phyloP scores from a whole-genome alignment of 306 rosid species.

The Acacia confusa region DNA sequence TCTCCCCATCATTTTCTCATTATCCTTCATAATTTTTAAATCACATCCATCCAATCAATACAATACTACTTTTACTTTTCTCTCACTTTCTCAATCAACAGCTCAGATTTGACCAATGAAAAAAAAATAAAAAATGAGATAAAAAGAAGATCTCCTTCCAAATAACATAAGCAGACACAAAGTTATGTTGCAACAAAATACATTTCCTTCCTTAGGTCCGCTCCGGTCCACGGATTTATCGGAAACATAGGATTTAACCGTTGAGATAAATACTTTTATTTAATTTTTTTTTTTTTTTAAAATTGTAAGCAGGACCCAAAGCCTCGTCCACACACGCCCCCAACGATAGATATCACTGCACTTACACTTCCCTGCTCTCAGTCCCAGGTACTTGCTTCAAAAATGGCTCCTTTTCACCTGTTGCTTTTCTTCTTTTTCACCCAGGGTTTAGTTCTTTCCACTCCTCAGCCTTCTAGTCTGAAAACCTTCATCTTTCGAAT shows the following conservation, averaged over 20 bases:
- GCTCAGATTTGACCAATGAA: too few species aligned
- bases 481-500: conserved; percentile 75
- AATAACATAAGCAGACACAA: too few species aligned
- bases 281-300: too few species aligned
- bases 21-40: too few species aligned
- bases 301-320: background rate
- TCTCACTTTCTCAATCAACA: too few species aligned
- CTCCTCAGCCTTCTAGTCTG: conserved; percentile 27
- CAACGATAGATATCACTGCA: background rate
- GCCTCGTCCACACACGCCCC: background rate
- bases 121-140: too few species aligned
- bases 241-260: background rate
- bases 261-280: background rate
- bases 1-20: too few species aligned
- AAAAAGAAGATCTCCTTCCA: too few species aligned
- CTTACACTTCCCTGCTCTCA: background rate
- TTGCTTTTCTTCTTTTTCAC: conserved; percentile 28
- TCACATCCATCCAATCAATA: too few species aligned
- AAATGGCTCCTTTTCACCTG: background rate
- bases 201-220: background rate
- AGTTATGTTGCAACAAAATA: background rate
- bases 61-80: too few species aligned
- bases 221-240: background rate
- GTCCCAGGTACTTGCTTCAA: background rate
- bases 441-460: background rate